Percentiles rank a stretch among this genome's conserved stretches.
phyloP scores from a whole-genome alignment of 306 rosid species.

The Canavalia gladiata region DNA sequence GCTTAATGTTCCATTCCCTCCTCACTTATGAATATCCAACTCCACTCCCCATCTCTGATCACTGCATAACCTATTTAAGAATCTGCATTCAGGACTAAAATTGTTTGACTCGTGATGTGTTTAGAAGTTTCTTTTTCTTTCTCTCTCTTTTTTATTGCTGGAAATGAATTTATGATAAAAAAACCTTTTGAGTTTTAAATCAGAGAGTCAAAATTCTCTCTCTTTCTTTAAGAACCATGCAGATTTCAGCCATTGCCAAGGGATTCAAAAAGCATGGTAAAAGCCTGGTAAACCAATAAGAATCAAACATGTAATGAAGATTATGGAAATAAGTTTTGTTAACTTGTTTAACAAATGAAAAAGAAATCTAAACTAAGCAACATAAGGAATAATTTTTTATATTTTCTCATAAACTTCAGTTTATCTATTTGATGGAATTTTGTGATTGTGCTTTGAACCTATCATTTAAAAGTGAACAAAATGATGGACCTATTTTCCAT shows the following conservation, averaged over 20 bases:
- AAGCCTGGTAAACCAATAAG: background rate
- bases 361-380: slow-evolving; percentile 5
- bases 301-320: background rate
- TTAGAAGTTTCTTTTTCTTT: background rate
- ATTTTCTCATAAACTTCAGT: slow-evolving; percentile 18
- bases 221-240: background rate
- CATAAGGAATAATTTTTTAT: background rate
- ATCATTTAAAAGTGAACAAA: slow-evolving; percentile 15
- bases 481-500: slow-evolving; percentile 18
- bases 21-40: background rate
- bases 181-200: background rate
- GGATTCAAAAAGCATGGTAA: background rate
- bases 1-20: background rate
- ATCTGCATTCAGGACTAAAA: slow-evolving; percentile 2
- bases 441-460: slow-evolving; percentile 17
- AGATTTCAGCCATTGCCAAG: background rate
- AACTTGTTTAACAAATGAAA: background rate
- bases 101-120: background rate
- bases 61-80: background rate
- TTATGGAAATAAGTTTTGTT: background rate
- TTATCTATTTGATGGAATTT: slow-evolving; percentile 11
- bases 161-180: background rate
- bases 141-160: background rate
- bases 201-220: background rate
- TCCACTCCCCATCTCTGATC: background rate